Conservation (phyloP, 352 stramenopile species). For the Phytophthora idaei region DNA sequence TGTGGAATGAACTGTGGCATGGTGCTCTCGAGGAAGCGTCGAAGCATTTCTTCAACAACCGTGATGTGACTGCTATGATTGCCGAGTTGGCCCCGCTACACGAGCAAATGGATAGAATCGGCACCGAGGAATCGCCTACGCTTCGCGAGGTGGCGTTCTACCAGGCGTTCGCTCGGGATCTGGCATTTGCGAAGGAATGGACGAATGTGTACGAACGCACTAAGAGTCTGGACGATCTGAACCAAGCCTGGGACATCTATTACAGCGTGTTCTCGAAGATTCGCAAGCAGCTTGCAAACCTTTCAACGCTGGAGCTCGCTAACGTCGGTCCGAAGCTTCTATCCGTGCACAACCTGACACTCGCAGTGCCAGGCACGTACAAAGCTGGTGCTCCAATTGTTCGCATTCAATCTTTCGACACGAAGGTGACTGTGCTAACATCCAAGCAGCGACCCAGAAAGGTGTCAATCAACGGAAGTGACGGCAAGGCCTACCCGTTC, state of each 20-base stretch:
- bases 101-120: slow-evolving; percentile 83
- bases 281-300: slow-evolving; percentile 92
- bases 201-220: slow-evolving; percentile 81
- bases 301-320: slow-evolving; percentile 97
- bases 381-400: slow-evolving; percentile 86
- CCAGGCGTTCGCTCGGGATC: slow-evolving; percentile 93
- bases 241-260: slow-evolving; percentile 98
- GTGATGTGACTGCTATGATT: slow-evolving; percentile 97
- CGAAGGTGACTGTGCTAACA: slow-evolving; percentile 96
- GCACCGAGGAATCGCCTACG: slow-evolving; percentile 68
- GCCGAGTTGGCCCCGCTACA: slow-evolving; percentile 96
- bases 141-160: slow-evolving; percentile 86
- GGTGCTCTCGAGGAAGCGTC: slow-evolving; percentile 97
- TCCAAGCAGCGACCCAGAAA: slow-evolving; percentile 99
- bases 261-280: slow-evolving; percentile 98
- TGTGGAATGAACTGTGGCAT: slow-evolving; percentile 99
- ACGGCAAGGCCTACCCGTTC: slow-evolving; percentile 99
- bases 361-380: slow-evolving; percentile 96
- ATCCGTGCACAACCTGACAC: slow-evolving; percentile 92
- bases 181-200: slow-evolving; percentile 88
- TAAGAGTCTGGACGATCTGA: slow-evolving; percentile 82
- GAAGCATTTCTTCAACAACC: slow-evolving; percentile 97
- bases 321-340: slow-evolving; percentile 97
- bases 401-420: slow-evolving; percentile 93
- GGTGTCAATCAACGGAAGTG: slow-evolving; percentile 97